A percentile compares a stretch with the other conserved stretches of the same genome.
Conservation (phyloP, 2,329 filamentous ascomycete species). For the Ceratocystis albifundus region DNA sequence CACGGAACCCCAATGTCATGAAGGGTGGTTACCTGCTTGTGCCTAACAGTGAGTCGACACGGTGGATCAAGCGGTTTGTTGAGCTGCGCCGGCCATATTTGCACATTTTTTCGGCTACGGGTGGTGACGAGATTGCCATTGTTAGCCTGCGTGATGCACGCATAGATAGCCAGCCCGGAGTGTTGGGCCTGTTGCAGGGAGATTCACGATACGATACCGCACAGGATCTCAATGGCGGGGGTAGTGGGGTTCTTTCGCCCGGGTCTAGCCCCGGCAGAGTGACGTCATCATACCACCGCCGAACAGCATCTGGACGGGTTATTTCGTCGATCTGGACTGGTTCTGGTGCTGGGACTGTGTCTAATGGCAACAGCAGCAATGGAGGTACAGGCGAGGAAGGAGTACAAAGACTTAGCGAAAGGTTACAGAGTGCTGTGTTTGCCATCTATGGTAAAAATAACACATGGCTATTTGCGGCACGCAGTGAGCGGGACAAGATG, state of each 20-base stretch:
- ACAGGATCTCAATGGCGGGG: slow-evolving; percentile 21
- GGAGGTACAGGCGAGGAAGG: slow-evolving; percentile 30
- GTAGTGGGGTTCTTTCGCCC: neutral
- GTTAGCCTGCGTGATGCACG: slow-evolving; percentile 80
- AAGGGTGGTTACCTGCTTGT: slow-evolving; percentile 83
- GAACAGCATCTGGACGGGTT: slow-evolving; percentile 41
- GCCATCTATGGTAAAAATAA: slow-evolving; percentile 90
- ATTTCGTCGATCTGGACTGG: slow-evolving; percentile 47
- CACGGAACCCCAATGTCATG: slow-evolving; percentile 68
- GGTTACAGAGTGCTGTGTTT: slow-evolving; percentile 65
- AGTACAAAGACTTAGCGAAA: slow-evolving; percentile 44
- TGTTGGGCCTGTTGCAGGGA: slow-evolving; percentile 61
- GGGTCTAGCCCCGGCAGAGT: neutral
- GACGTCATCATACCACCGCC: slow-evolving; percentile 35
- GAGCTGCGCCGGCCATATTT: slow-evolving; percentile 86
- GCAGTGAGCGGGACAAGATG: slow-evolving; percentile 82
- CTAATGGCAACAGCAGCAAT: slow-evolving; percentile 13
- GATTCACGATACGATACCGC: slow-evolving; percentile 33
- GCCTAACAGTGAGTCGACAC: slow-evolving; percentile 66
- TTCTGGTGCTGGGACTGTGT: slow-evolving; percentile 31
- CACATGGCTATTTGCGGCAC: slow-evolving; percentile 85
- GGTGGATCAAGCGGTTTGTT: slow-evolving; percentile 87
- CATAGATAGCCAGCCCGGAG: slow-evolving; percentile 85
- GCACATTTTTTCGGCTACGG: slow-evolving; percentile 72
- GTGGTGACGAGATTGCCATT: slow-evolving; percentile 81